Percentiles rank a stretch among this genome's conserved stretches.
Evolutionary conservation across 805 yeast genomes (phyloP).

Genomic region (Wickerhamomyces canadensis): DNA sequence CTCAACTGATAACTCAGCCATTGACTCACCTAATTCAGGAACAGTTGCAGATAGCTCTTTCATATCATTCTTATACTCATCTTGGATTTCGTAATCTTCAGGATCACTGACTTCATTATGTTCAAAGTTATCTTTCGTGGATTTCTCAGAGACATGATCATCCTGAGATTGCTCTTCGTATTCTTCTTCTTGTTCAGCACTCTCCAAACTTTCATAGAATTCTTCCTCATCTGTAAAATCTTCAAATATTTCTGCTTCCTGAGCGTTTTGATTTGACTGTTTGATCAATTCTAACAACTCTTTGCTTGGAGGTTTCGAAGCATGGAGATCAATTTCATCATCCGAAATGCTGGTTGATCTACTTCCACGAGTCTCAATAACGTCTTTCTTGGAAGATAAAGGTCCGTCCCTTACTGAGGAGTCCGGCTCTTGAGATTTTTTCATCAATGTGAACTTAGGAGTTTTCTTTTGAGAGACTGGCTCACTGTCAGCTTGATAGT

Average conservation of each 20-base stretch:
- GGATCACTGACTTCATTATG: conserved; percentile 8
- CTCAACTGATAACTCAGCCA: background rate
- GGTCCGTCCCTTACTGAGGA: no score
- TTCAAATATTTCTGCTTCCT: conserved; percentile 20
- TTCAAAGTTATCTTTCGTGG: conserved; percentile 1
- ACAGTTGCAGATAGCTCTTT: background rate
- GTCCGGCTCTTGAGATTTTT: no score
- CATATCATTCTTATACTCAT: conserved; percentile 13
- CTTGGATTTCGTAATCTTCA: conserved; percentile 23
- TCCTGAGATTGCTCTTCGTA: conserved; percentile 1
- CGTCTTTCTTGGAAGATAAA: background rate
- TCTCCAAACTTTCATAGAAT: conserved; percentile 7
- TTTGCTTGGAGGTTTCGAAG: conserved; percentile 14
- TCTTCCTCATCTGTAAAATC: conserved; percentile 21
- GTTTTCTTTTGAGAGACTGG: no score
- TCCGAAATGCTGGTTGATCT: background rate
- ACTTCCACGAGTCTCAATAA: background rate
- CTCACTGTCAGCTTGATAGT: background rate
- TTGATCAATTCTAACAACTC: conserved; percentile 20
- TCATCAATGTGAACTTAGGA: background rate
- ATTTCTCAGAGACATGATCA: background rate
- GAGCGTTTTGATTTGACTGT: conserved; percentile 9
- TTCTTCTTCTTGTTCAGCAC: background rate
- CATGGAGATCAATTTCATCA: background rate
- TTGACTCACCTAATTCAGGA: conserved; percentile 1